Conservation (phyloP, 345 rosid species). For the Camelina neglecta region DNA sequence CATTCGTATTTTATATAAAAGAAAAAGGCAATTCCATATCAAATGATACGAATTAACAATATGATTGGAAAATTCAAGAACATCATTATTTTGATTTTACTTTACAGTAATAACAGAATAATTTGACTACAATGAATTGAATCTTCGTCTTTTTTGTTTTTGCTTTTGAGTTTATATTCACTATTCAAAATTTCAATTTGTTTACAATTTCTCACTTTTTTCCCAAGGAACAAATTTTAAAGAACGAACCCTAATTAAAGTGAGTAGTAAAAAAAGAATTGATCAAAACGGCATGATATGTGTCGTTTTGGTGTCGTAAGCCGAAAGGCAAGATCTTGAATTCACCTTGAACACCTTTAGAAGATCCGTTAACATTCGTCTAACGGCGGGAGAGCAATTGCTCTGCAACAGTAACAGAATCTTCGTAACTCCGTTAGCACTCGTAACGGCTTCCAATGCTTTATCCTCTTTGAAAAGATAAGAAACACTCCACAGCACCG, state of each 20-base stretch:
- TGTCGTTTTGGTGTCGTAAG: constrained; percentile 89
- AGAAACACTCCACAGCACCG: constrained; percentile 79
- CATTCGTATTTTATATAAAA: neutral
- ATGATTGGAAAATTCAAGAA: constrained; percentile 41
- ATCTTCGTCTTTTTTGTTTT: constrained; percentile 20
- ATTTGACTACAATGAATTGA: constrained; percentile 34
- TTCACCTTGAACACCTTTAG: constrained; percentile 69
- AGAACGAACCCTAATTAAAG: constrained; percentile 12
- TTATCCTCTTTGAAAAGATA: constrained; percentile 68
- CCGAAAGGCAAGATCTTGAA: constrained; percentile 67
- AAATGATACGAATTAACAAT: constrained; percentile 33
- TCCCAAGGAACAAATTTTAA: constrained; percentile 22
- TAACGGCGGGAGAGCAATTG: constrained; percentile 79
- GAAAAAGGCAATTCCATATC: constrained; percentile 25
- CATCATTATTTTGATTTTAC: constrained; percentile 30
- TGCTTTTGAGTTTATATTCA: constrained; percentile 31
- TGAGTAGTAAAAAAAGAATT: constrained; percentile 4
- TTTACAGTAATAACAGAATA: constrained; percentile 32
- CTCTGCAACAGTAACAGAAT: constrained; percentile 87
- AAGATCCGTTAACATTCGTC: constrained; percentile 79
- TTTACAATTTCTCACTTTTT: constrained; percentile 30
- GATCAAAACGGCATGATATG: constrained; percentile 92
- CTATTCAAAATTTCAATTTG: constrained; percentile 42
- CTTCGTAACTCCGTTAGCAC: constrained; percentile 72
- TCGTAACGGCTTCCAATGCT: constrained; percentile 66